phyloP scores from a whole-genome alignment of 495 filamentous ascomycete genomes.

The Ascobolus immersus region DNA sequence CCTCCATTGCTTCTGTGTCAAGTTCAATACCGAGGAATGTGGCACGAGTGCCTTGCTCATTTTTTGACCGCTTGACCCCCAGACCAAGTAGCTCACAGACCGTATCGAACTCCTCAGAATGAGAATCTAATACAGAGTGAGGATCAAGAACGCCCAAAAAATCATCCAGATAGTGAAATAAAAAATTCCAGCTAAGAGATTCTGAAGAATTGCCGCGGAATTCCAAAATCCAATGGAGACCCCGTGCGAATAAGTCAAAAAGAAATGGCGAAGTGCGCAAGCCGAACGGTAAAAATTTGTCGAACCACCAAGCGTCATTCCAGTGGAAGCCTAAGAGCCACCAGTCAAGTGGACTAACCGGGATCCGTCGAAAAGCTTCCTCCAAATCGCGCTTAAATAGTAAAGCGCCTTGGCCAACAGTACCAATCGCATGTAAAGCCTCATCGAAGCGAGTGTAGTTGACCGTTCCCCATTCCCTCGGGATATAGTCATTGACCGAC shows the following conservation, averaged over 20 bases:
- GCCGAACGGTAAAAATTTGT: conserved; percentile 7
- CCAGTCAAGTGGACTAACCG: conserved; percentile 3
- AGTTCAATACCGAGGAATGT: too few species aligned
- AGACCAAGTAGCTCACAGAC: too few species aligned
- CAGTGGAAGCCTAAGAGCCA: conserved; percentile 5
- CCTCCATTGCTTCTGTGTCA: too few species aligned
- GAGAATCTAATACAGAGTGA: too few species aligned
- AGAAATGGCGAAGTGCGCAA: conserved; percentile 1
- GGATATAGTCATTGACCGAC: conserved; percentile 1
- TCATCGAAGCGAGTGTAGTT: background rate
- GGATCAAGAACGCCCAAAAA: conserved; percentile 6
- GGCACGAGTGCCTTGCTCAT: too few species aligned
- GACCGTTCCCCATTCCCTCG: background rate
- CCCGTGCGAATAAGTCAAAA: conserved; percentile 5
- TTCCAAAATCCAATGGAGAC: conserved; percentile 6
- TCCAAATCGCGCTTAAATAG: conserved; percentile 6
- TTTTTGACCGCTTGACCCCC: too few species aligned
- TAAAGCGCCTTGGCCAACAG: background rate
- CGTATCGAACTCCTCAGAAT: too few species aligned
- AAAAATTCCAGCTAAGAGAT: background rate
- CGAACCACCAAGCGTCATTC: conserved; percentile 1
- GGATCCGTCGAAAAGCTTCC: conserved; percentile 6
- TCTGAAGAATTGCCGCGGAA: too few species aligned
- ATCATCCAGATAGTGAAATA: conserved; percentile 7
- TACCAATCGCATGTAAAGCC: background rate